These are phyloP conservation scores for Rhizophagus sp. DNA, from an alignment of 192 early-diverging fungal species.

Conservation along the genomic window DNA sequence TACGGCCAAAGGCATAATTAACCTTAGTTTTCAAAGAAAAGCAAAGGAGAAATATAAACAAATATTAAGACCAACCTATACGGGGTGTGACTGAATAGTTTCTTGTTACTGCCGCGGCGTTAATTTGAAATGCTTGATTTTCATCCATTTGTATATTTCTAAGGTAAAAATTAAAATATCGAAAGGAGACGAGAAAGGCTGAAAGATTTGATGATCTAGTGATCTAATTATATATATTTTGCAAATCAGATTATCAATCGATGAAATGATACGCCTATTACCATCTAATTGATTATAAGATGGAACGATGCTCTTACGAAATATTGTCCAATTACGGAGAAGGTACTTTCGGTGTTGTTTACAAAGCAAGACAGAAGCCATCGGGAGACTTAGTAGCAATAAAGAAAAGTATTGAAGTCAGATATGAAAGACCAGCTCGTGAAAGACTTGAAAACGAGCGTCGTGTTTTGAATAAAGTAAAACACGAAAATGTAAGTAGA, in stretches of 20 bases:
- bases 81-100: slow-evolving; percentile 85
- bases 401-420: slow-evolving; percentile 8
- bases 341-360: slow-evolving; percentile 20
- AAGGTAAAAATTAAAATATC: neutral
- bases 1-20: neutral
- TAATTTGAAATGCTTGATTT: slow-evolving; percentile 74
- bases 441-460: slow-evolving; percentile 11
- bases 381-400: slow-evolving; percentile 11
- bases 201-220: neutral
- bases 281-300: neutral
- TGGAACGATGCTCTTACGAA: neutral
- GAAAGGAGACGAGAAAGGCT: neutral
- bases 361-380: slow-evolving; percentile 14
- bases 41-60: neutral
- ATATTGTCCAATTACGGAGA: slow-evolving; percentile 7
- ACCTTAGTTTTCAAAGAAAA: neutral
- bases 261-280: neutral
- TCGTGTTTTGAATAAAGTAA: neutral
- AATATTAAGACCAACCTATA: slow-evolving; percentile 62
- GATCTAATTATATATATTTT: neutral
- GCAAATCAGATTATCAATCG: neutral
- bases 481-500: slow-evolving; percentile 26
- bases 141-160: slow-evolving; percentile 9
- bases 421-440: slow-evolving; percentile 1
- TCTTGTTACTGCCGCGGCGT: slow-evolving; percentile 85